Conservation (phyloP, 2,329 filamentous ascomycete species). For the Aspergillus amoenus region DNA sequence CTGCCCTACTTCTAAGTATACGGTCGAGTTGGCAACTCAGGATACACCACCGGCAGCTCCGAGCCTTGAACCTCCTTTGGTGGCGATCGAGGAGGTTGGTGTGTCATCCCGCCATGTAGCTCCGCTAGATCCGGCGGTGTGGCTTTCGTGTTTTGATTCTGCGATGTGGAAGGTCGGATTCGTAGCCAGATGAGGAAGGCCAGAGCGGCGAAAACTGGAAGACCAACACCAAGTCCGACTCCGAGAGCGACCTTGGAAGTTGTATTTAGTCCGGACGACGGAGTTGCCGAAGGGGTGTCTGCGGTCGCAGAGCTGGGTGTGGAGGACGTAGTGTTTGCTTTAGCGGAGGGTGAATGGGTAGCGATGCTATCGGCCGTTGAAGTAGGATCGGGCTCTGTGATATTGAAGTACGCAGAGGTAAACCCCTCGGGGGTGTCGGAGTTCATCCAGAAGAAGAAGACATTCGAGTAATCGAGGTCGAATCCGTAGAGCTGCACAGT, state of each 20-base stretch:
- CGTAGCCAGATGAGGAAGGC: neutral
- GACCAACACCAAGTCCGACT: neutral
- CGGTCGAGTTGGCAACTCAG: no score
- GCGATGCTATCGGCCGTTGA: neutral
- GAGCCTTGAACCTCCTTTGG: no score
- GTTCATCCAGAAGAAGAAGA: constrained; percentile 21
- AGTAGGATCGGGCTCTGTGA: constrained; percentile 4
- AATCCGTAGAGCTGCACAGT: constrained; percentile 18
- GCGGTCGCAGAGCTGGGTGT: neutral
- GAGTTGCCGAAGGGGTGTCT: neutral
- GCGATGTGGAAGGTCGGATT: no score
- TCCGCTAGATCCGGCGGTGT: no score
- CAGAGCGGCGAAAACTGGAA: neutral
- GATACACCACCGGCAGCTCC: no score
- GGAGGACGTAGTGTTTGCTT: neutral
- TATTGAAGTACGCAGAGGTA: constrained; percentile 18
- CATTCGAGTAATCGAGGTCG: constrained; percentile 15
- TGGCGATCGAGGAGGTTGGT: no score
- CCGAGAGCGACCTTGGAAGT: neutral
- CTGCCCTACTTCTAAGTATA: no score
- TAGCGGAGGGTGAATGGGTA: no score
- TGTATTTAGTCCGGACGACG: neutral
- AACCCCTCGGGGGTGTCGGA: constrained; percentile 11
- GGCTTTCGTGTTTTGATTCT: no score
- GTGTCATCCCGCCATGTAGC: no score